Percentiles rank a stretch among this genome's conserved stretches.
phyloP scores from a whole-genome alignment of 208 protist species.

The Acanthamoeba polyphaga region DNA sequence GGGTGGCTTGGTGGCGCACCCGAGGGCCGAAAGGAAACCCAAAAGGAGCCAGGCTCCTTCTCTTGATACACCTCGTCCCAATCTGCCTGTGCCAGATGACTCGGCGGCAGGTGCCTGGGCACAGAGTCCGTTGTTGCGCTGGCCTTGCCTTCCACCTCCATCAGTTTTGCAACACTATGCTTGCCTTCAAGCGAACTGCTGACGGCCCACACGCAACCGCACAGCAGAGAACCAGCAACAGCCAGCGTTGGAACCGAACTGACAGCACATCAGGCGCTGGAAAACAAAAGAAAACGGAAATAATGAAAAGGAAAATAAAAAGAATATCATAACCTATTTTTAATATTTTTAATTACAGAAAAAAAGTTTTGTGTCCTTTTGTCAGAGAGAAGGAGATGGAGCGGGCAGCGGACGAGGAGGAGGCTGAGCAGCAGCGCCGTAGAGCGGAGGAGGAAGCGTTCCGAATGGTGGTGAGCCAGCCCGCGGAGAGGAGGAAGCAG shows the following conservation, averaged over 20 bases:
- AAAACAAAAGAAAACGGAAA: not conserved
- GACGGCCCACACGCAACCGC: too few relatives aligned
- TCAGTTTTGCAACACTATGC: not conserved
- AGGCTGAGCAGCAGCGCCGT: not conserved
- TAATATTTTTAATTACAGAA: too few relatives aligned
- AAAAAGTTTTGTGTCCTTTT: too few relatives aligned
- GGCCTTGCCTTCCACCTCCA: slow-evolving; percentile 11
- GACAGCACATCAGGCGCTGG: not conserved
- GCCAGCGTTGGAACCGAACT: not conserved
- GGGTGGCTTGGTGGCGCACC: not conserved
- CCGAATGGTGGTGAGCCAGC: not conserved
- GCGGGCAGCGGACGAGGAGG: not conserved
- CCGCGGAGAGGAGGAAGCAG: not conserved
- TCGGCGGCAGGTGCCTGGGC: not conserved
- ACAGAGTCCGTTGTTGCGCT: not conserved
- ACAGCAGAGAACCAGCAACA: too few relatives aligned
- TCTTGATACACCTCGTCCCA: slow-evolving; percentile 52
- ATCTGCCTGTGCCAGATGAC: slow-evolving; percentile 18
- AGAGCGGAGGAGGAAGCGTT: not conserved
- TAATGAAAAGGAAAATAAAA: too few relatives aligned
- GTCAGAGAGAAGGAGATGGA: not conserved
- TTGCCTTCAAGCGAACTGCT: not conserved
- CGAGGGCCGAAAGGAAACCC: slow-evolving; percentile 23
- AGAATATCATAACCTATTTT: too few relatives aligned
- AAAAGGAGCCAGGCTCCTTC: slow-evolving; percentile 30